phyloP scores from a whole-genome alignment of 805 yeast genomes.

The Candida berthetii region DNA sequence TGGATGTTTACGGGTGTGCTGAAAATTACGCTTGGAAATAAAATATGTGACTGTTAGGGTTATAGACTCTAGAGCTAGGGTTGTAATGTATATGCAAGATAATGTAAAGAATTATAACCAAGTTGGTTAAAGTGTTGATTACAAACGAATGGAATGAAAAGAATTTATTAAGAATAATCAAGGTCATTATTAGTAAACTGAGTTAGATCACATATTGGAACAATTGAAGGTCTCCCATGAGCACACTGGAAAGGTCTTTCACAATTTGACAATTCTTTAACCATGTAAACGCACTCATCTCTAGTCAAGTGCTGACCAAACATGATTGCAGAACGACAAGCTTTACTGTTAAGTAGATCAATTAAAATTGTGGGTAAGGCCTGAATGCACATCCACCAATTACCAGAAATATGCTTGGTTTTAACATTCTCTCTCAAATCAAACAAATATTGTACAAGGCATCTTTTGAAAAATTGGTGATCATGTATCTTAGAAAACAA shows the following conservation, averaged over 20 bases:
- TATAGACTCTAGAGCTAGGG: no score
- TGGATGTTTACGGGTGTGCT: no score
- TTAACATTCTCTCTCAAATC: slow-evolving; percentile 34
- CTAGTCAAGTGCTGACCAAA: slow-evolving; percentile 53
- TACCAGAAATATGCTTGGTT: slow-evolving; percentile 5
- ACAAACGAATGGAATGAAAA: no score
- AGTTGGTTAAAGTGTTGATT: no score
- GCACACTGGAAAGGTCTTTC: slow-evolving; percentile 73
- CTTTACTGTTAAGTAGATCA: slow-evolving; percentile 49
- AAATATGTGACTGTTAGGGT: no score
- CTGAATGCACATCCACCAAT: slow-evolving; percentile 33
- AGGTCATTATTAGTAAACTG: background rate
- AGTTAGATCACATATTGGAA: slow-evolving; percentile 37
- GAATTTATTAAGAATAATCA: no score
- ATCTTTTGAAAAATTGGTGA: slow-evolving; percentile 27
- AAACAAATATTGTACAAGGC: slow-evolving; percentile 35
- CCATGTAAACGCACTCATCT: slow-evolving; percentile 37
- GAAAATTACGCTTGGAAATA: no score
- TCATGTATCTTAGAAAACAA: slow-evolving; percentile 25
- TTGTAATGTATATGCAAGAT: no score
- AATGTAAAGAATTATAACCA: no score
- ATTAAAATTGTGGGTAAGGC: slow-evolving; percentile 45
- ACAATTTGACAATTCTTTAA: slow-evolving; percentile 40
- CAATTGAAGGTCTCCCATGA: slow-evolving; percentile 74
- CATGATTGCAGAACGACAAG: slow-evolving; percentile 66